phyloP scores from a whole-genome alignment of 1,139 yeast species.

The Lodderomyces orthopsilosis region DNA sequence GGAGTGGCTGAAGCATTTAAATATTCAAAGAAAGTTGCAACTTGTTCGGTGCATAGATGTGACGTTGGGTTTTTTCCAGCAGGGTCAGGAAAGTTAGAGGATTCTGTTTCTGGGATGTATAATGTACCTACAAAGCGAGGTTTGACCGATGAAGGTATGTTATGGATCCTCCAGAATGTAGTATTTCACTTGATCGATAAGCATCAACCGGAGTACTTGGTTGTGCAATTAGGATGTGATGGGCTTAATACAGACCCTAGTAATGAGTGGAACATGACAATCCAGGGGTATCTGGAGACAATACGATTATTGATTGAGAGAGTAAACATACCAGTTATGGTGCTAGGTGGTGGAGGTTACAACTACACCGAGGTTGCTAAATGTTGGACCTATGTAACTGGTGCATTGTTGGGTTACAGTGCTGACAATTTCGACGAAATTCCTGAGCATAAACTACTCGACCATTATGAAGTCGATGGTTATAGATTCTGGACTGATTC shows the following conservation, averaged over 20 bases:
- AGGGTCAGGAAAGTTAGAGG: slow-evolving; percentile 53
- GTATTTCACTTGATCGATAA: slow-evolving; percentile 40
- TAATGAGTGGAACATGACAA: slow-evolving; percentile 67
- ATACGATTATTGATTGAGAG: slow-evolving; percentile 31
- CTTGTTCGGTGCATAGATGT: slow-evolving; percentile 62
- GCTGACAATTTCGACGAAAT: slow-evolving; percentile 18
- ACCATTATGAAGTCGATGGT: slow-evolving; percentile 45
- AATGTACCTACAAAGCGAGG: slow-evolving; percentile 64
- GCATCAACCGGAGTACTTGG: slow-evolving; percentile 51
- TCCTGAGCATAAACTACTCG: slow-evolving; percentile 51
- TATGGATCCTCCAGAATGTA: slow-evolving; percentile 35
- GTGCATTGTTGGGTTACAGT: slow-evolving; percentile 3
- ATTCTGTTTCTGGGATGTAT: slow-evolving; percentile 31
- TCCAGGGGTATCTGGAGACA: slow-evolving; percentile 44
- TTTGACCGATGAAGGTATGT: slow-evolving; percentile 44
- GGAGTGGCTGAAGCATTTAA: slow-evolving; percentile 71
- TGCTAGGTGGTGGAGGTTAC: slow-evolving; percentile 82
- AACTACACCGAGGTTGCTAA: slow-evolving; percentile 62
- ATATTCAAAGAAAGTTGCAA: slow-evolving; percentile 53
- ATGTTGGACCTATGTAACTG: slow-evolving; percentile 60
- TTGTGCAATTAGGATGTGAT: slow-evolving; percentile 72
- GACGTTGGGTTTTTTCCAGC: slow-evolving; percentile 67
- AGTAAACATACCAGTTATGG: slow-evolving; percentile 34
- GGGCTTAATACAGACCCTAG: slow-evolving; percentile 58
- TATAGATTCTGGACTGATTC: slow-evolving; percentile 49